Evolutionary conservation across 2,329 filamentous ascomycete species (phyloP).

Genomic region (Penicillium sp.): DNA sequence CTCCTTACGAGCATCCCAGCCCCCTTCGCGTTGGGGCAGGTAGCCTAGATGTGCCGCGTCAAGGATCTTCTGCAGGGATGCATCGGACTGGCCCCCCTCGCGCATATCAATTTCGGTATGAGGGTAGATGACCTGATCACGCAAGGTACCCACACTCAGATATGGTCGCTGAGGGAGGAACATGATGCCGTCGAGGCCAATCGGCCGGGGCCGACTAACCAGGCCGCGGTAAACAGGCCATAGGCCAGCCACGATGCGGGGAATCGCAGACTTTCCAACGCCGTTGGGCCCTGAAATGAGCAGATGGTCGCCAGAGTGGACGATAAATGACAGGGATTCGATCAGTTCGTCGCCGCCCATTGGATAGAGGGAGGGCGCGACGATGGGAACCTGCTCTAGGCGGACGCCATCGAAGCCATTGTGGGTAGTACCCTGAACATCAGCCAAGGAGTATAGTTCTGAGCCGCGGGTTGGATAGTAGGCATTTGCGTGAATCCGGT

Average conservation of each 20-base stretch:
- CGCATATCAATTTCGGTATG: conserved; percentile 95
- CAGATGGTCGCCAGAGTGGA: conserved; percentile 88
- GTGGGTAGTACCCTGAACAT: conserved; percentile 91
- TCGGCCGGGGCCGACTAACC: conserved; percentile 79
- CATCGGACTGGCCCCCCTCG: conserved; percentile 74
- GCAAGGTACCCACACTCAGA: conserved; percentile 84
- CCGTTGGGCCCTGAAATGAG: conserved; percentile 95
- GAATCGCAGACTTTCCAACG: conserved; percentile 86
- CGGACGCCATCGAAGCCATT: conserved; percentile 94
- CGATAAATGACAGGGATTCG: conserved; percentile 84
- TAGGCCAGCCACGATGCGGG: conserved; percentile 83
- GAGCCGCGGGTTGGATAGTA: conserved; percentile 72
- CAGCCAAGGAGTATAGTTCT: conserved; percentile 85
- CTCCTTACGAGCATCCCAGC: conserved; percentile 94
- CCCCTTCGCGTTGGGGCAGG: conserved; percentile 86
- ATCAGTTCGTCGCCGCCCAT: conserved; percentile 89
- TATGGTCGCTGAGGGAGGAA: conserved; percentile 95
- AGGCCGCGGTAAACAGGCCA: conserved; percentile 97
- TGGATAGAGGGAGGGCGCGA: conserved; percentile 85
- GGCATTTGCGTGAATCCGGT: conserved; percentile 87
- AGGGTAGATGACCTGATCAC: conserved; percentile 97
- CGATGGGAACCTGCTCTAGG: conserved; percentile 88
- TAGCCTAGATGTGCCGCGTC: conserved; percentile 87
- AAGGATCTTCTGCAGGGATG: conserved; percentile 75
- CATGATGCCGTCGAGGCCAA: conserved; percentile 92